Evolutionary conservation across 441 rosid species (phyloP), one percentile per base, ranked within the genome.

Genomic region (Jatropha podagrica): DNA sequence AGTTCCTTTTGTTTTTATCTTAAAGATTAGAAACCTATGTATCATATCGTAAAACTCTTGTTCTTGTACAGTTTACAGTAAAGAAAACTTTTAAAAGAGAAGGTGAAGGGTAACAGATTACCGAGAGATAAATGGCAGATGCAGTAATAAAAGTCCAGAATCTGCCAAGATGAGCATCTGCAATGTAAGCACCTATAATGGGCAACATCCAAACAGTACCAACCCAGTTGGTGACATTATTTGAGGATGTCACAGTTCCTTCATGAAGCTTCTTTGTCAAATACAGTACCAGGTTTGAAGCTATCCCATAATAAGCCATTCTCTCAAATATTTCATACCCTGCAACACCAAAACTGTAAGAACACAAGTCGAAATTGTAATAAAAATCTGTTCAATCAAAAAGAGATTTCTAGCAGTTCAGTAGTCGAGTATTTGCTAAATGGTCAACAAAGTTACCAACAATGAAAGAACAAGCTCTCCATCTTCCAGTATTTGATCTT

Each of bases 121-220:
- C 98, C 83, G 41, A 2, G 41, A 96, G 83, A 68, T 92, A 96
- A 59, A 94, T 83, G 15, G 73, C 49, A 18, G 86, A 83, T 12
- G 97, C 88, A 15, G 86, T 41, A 38, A 89, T 15, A 58, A 96
- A 92, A 59, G 96, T 94, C 87, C 88, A 76, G 71, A 86, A 96
- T 4, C 99, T 94, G 10, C 97, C 97, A 2, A 92, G 89, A 74
- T 86, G 88, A 42, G 92, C 95, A 48, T 92, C 97, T 0, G 95
- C 97, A 0, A 92, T 15, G 32, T 92, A 96, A 26, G 98, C 99
- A 14, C 95, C 97, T 9, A 90, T 59, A 72, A 89, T 55, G 0
- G 97, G 95, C 20, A 87, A 76, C 75, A 90, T 65, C 88, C 92
- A 90, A 12, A 85, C 71, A 14, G 92, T 87, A 27, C 95, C 97